Percentiles rank a stretch among this genome's conserved stretches.
Evolutionary conservation across 225 moss, liverwort and hornwort genomes (phyloP).

Genomic region (Sphagnum tenellum): DNA sequence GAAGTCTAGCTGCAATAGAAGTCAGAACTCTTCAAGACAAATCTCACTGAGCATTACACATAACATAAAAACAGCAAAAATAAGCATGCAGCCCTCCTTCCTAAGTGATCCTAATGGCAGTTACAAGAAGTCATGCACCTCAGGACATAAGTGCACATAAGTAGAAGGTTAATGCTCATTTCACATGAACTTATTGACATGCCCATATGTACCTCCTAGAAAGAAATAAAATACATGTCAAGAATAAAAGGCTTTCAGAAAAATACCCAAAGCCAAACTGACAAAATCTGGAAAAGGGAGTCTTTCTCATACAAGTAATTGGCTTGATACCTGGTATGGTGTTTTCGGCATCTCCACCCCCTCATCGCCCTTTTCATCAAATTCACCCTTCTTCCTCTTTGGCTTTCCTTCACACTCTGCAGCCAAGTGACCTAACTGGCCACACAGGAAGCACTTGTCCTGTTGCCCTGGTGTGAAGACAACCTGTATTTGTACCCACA

Average conservation of each 20-base stretch:
- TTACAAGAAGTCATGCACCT: background rate
- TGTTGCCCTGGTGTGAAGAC: slow-evolving; percentile 95
- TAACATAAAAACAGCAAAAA: too few relatives aligned
- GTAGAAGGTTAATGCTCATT: background rate
- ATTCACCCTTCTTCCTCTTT: slow-evolving; percentile 94
- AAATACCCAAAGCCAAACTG: background rate
- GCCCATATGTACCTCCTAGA: background rate
- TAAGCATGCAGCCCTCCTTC: background rate
- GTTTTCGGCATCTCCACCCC: slow-evolving; percentile 53
- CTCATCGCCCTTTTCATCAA: slow-evolving; percentile 85
- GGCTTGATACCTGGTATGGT: slow-evolving; percentile 70
- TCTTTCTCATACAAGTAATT: background rate
- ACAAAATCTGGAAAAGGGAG: too few relatives aligned
- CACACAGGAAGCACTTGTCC: slow-evolving; percentile 97
- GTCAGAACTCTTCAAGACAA: too few relatives aligned
- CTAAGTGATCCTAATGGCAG: background rate
- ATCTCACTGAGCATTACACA: too few relatives aligned
- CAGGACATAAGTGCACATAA: too few relatives aligned
- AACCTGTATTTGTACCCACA: slow-evolving; percentile 39
- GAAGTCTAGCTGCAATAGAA: too few relatives aligned
- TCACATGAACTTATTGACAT: background rate
- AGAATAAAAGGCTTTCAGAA: background rate
- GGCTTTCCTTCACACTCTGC: slow-evolving; percentile 94
- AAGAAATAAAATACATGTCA: background rate
- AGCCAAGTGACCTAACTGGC: slow-evolving; percentile 92